These are phyloP conservation scores for Tricholoma saponaceum DNA, from an alignment of 768 basidiomycete genomes.

Conservation along the genomic window DNA sequence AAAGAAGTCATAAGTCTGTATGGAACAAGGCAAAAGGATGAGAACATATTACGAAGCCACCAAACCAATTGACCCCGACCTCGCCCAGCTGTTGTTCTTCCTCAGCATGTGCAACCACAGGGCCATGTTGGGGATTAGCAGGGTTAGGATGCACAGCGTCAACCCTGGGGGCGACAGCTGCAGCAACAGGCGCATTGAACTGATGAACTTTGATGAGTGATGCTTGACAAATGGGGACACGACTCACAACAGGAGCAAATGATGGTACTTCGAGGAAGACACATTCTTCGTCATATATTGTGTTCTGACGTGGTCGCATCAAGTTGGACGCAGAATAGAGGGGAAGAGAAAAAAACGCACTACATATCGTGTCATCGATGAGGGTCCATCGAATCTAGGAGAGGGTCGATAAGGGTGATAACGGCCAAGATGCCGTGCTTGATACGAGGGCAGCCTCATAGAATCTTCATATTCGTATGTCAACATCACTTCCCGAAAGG, in stretches of 20 bases:
- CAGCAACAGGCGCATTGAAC: not conserved
- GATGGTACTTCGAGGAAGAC: slow-evolving; percentile 17
- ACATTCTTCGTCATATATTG: slow-evolving; percentile 21
- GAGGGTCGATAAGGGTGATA: slow-evolving; percentile 13
- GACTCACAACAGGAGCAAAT: not conserved
- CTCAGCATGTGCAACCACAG: too few species aligned
- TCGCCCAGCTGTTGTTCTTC: too few species aligned
- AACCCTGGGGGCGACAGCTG: too few species aligned
- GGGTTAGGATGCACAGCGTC: too few species aligned
- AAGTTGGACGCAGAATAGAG: too few species aligned
- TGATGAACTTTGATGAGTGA: not conserved
- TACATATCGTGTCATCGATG: too few species aligned
- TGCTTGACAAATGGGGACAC: not conserved
- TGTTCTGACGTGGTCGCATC: slow-evolving; percentile 17
- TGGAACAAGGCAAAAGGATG: not conserved
- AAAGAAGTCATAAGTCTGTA: not conserved
- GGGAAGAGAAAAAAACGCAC: not conserved
- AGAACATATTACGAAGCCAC: not conserved
- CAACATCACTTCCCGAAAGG: slow-evolving; percentile 4
- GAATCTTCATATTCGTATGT: slow-evolving; percentile 7
- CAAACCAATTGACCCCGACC: not conserved
- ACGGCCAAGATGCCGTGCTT: slow-evolving; percentile 3
- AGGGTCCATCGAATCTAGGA: too few species aligned
- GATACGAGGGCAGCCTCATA: slow-evolving; percentile 10
- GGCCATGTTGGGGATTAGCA: too few species aligned